These are phyloP conservation scores for Hibiscus mutabilis DNA, from an alignment of 345 rosid genomes.

Conservation along the genomic window DNA sequence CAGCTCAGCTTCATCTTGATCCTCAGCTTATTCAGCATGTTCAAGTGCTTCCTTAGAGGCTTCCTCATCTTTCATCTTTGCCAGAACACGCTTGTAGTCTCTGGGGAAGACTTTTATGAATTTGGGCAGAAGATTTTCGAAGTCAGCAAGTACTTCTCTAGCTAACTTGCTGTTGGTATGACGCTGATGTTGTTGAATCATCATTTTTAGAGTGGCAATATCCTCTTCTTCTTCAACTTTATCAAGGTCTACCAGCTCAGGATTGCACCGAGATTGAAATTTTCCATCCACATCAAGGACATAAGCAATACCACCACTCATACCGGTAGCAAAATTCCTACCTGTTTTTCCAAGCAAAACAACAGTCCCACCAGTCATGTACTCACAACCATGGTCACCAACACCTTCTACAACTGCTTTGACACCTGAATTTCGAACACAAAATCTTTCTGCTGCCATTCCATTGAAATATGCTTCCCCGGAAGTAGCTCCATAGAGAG, in stretches of 20 bases:
- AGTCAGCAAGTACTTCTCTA: constrained; percentile 74
- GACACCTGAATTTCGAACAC: constrained; percentile 99
- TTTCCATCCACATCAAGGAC: constrained; percentile 80
- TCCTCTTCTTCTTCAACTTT: constrained; percentile 91
- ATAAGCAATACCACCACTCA: constrained; percentile 99
- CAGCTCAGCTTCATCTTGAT: constrained; percentile 48
- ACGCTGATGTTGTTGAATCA: constrained; percentile 97
- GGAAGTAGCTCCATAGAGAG: constrained; percentile 83
- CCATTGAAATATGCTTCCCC: constrained; percentile 98
- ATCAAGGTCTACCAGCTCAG: constrained; percentile 91
- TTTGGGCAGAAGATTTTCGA: constrained; percentile 62
- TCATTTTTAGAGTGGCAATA: constrained; percentile 73
- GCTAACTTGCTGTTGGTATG: constrained; percentile 87
- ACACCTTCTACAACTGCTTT: constrained; percentile 97
- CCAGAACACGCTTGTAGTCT: constrained; percentile 90
- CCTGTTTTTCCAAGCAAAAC: constrained; percentile 97
- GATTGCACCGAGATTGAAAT: constrained; percentile 76
- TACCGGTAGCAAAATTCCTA: constrained; percentile 98
- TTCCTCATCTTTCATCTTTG: constrained; percentile 56
- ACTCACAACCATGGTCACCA: constrained; percentile 99
- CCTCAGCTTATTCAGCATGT: constrained; percentile 42
- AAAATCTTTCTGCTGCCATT: constrained; percentile 99
- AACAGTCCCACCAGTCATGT: constrained; percentile 98
- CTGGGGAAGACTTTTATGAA: constrained; percentile 94
- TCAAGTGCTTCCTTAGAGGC: constrained; percentile 35